Evolutionary conservation across 768 basidiomycete species (phyloP), one percentile per base, ranked within the genome.

Genomic region (Suillus tomentosus): DNA sequence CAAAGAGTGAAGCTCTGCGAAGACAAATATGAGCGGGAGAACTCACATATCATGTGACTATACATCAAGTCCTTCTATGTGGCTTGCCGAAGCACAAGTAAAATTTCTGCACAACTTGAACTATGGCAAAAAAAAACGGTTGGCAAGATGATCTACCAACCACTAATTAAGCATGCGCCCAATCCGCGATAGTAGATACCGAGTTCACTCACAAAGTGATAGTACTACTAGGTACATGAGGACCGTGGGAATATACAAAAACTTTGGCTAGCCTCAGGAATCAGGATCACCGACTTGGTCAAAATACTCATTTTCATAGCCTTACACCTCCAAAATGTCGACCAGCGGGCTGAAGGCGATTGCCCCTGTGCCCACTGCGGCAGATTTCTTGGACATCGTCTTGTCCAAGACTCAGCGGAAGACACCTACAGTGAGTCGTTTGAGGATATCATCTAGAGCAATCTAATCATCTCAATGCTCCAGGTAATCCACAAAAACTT

Each of bases 401-500:
- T 75, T 96, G 72, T 94, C 92, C 71, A 95, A 88, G 77, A 98
- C 96, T 1, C 96, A 97, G 81, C 83, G 96, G 72, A 98, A 98
- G 83, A 99, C 96, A 31, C 96, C 96, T 11, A 99, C 96, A 36
- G 94, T 94, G 73, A 56, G 70, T 51, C 5, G 4, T 37, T 48
- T 15, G 47, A 36, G 24, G 27, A 14, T 59, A 47, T 42, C 13
- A 24, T 51, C 48, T 9, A 39, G n/a, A 39, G 45, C 51, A 11
- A 59, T 47, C 47, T 62, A n/a, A 42, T 50, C n/a, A n/a, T 34
- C 45, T 59, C 47, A 66, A 31, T 47, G 22, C 13, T 15, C 45
- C 67, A 94, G 93, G 95, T 96, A 69, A 98, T 99, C 75, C 97
- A 98, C 79, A 98, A 97, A 84, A 98, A 98, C 83, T 98, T 97